These are phyloP conservation scores for Pezicula neosporulosa DNA, from an alignment of 2,329 filamentous ascomycete species.

Conservation along the genomic window DNA sequence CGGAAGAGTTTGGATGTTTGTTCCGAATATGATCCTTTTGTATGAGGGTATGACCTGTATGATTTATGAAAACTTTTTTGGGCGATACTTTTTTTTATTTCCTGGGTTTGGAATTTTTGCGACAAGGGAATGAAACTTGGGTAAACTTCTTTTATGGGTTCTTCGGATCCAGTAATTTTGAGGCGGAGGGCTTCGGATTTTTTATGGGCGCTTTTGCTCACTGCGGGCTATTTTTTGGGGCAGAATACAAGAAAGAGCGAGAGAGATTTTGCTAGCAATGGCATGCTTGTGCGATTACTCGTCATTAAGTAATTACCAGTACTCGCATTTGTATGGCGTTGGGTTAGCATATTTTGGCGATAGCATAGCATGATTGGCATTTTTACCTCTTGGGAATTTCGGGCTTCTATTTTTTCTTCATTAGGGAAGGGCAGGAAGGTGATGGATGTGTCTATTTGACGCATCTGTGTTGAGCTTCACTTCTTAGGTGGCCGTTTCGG, in stretches of 20 bases:
- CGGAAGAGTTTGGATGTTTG: conserved; percentile 10
- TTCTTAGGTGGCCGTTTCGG: too few species aligned
- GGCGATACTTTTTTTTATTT: conserved; percentile 18
- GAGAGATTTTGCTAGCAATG: conserved; percentile 20
- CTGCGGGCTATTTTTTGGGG: conserved; percentile 6
- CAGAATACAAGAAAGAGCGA: conserved; percentile 15
- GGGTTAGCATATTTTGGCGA: conserved; percentile 5
- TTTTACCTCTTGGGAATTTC: background rate
- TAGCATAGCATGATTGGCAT: background rate
- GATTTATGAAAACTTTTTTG: conserved; percentile 16
- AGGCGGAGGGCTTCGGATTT: conserved; percentile 1
- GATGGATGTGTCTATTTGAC: too few species aligned
- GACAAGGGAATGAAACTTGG: background rate
- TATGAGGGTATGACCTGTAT: conserved; percentile 22
- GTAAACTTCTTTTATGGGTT: background rate
- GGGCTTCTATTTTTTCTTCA: background rate
- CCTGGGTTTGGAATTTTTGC: conserved; percentile 1
- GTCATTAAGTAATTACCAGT: conserved; percentile 1
- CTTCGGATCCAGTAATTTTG: background rate
- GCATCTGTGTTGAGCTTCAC: too few species aligned
- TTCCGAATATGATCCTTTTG: conserved; percentile 22
- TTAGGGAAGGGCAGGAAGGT: too few species aligned
- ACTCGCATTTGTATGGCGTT: conserved; percentile 16
- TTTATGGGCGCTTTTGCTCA: conserved; percentile 5
- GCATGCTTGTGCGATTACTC: conserved; percentile 19